A percentile compares a stretch with the other conserved stretches of the same genome.
phyloP scores from a whole-genome alignment of 1,139 yeast species.

The Taphrina sp. region DNA sequence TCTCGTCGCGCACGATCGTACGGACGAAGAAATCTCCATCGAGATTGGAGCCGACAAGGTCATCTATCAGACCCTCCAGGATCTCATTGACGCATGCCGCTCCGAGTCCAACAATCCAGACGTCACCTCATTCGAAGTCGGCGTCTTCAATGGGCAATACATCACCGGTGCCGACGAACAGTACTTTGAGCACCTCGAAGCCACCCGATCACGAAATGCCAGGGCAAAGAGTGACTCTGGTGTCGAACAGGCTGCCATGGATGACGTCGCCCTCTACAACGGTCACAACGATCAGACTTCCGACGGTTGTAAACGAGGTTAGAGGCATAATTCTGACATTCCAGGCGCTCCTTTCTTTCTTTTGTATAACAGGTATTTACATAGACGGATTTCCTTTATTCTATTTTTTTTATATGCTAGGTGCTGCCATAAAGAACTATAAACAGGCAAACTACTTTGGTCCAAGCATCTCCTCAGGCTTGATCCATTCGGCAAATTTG shows the following conservation, averaged over 20 bases:
- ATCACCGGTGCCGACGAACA: conserved; percentile 87
- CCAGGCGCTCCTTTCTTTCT: too few relatives aligned
- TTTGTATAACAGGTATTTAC: too few relatives aligned
- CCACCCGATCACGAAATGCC: conserved; percentile 22
- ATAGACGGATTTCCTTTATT: too few relatives aligned
- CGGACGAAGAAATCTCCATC: conserved; percentile 68
- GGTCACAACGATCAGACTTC: conserved; percentile 11
- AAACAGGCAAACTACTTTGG: conserved; percentile 50
- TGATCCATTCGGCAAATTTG: conserved; percentile 86
- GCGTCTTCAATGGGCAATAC: conserved; percentile 94
- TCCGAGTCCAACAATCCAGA: conserved; percentile 49
- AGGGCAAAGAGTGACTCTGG: conserved; percentile 23
- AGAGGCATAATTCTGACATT: too few relatives aligned
- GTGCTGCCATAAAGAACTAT: not conserved
- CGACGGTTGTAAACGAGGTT: conserved; percentile 30
- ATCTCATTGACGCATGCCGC: conserved; percentile 73
- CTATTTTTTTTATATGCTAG: not conserved
- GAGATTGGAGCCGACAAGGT: conserved; percentile 92
- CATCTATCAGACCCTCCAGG: conserved; percentile 80
- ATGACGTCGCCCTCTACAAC: conserved; percentile 27
- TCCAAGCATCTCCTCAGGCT: conserved; percentile 97
- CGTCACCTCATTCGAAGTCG: conserved; percentile 75
- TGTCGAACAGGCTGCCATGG: conserved; percentile 25
- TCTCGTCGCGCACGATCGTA: conserved; percentile 77
- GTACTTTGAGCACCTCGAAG: conserved; percentile 76